Conservation (phyloP, 2,329 filamentous ascomycete genomes). For the Claviceps humidiphila region DNA sequence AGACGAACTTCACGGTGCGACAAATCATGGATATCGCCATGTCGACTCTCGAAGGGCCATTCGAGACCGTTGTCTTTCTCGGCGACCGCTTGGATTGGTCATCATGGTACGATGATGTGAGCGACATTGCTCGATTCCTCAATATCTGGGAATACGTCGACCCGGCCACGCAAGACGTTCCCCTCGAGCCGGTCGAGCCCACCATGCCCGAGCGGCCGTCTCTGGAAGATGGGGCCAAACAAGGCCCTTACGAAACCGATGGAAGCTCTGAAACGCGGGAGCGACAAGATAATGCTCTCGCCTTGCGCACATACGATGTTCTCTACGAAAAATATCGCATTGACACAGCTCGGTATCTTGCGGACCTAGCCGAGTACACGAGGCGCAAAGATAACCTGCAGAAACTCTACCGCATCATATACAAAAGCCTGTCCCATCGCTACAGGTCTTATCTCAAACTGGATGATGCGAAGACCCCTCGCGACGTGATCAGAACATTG, state of each 20-base stretch:
- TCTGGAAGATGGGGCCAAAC: neutral
- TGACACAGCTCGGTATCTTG: slow-evolving; percentile 4
- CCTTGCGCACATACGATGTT: slow-evolving; percentile 5
- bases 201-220: slow-evolving; percentile 1
- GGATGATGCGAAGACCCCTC: slow-evolving; percentile 5
- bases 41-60: neutral
- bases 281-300: slow-evolving; percentile 2
- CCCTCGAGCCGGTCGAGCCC: slow-evolving; percentile 2
- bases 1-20: neutral
- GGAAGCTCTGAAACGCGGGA: slow-evolving; percentile 4
- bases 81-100: slow-evolving; percentile 5
- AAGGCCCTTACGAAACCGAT: slow-evolving; percentile 3
- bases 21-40: slow-evolving; percentile 2
- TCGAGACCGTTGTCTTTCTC: slow-evolving; percentile 4
- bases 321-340: slow-evolving; percentile 6
- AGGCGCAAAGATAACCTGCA: slow-evolving; percentile 4
- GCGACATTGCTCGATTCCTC: slow-evolving; percentile 1
- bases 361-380: slow-evolving; percentile 1
- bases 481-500: slow-evolving; percentile 5
- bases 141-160: slow-evolving; percentile 8
- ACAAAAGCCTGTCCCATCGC: slow-evolving; percentile 2
- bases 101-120: slow-evolving; percentile 5
- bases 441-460: slow-evolving; percentile 5
- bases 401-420: slow-evolving; percentile 6
- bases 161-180: slow-evolving; percentile 1